Base-by-base conservation (phyloP, 495 filamentous ascomycete genomes). In the Penicillium mononematosum region DNA sequence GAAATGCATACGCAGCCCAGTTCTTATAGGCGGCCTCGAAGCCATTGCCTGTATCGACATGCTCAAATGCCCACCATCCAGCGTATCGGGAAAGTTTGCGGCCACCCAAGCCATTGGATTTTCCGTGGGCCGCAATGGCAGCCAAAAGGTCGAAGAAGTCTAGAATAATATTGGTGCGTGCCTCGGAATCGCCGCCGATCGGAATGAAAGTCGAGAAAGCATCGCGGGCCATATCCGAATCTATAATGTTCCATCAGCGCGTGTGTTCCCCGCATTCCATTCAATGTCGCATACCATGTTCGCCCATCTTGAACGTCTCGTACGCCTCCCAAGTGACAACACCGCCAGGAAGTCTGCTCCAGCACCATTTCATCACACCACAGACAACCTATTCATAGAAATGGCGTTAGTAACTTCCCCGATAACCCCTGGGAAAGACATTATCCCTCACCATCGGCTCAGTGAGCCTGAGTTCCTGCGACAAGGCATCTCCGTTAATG, bases 1-100 rank as follows among this genome's bases (percentile, higher is more conserved):
- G 41, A 24, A 17, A 45, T 19, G 9, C 64, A 51, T 70, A 87
- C 85, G 72, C 80, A 62, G 80, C 76, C 94, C 94, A 98, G 17
- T 83, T 83, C 63, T 87, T 90, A 73, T 98, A 98, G 22, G 93
- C 91, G 39, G 90, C 91, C 52, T 98, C 93, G 65, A 98, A 98
- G n/a, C 95, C 95, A 71, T 86, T 92, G 48, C 69, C 88, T 10
- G 80, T 80, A 64, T 98, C 92, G 12, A 70, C 81, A 60, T 94
- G 89, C 65, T 96, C 95, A 72, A 98, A 98, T 0, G 94, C 93
- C 94, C 94, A 98, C 94, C 94, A 98, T 54, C 93, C 91, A 29
- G 95, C 94, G 76, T 96, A 88, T 56, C 94, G 82, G 5, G 94
- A 98, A 36, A 98, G 80, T 71, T 98, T 98, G 47, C 95, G 83